A percentile compares a stretch with the other conserved stretches of the same genome.
These are phyloP conservation scores for Odontarrhena argentea DNA, from an alignment of 345 rosid species.

Conservation along the genomic window DNA sequence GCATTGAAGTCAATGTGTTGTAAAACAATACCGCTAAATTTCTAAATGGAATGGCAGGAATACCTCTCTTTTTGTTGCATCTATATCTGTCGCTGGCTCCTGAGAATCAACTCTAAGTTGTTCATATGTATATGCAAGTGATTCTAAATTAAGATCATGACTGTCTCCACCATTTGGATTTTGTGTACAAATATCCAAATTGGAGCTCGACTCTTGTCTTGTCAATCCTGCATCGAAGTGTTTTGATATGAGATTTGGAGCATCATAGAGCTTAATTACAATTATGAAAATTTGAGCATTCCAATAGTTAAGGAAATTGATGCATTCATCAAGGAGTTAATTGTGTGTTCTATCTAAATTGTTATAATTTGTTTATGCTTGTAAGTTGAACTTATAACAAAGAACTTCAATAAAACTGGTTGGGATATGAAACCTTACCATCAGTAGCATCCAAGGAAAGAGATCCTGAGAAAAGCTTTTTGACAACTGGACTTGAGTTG, in stretches of 20 bases:
- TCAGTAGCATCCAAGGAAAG: constrained; percentile 42
- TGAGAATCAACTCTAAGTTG: constrained; percentile 55
- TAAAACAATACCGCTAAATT: background rate
- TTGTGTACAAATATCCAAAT: constrained; percentile 22
- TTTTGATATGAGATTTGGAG: constrained; percentile 13
- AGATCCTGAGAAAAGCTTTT: constrained; percentile 58
- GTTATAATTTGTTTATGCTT: background rate
- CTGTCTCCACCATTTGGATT: constrained; percentile 37
- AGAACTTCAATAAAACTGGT: constrained; percentile 10
- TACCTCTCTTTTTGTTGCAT: constrained; percentile 75
- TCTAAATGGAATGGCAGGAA: background rate
- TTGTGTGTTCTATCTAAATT: background rate
- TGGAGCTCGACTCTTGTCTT: constrained; percentile 33
- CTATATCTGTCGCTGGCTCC: constrained; percentile 58
- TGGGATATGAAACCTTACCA: constrained; percentile 43
- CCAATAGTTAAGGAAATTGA: background rate
- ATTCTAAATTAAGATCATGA: constrained; percentile 28
- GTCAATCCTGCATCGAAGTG: constrained; percentile 45
- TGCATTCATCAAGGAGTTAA: background rate
- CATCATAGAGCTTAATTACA: constrained; percentile 6
- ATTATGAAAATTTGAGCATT: background rate
- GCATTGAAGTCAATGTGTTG: background rate
- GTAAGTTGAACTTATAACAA: background rate
- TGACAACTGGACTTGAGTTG: constrained; percentile 44
- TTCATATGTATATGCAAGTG: constrained; percentile 52